Conservation (phyloP, 2,329 filamentous ascomycete genomes). For the Thelonectria rubi region DNA sequence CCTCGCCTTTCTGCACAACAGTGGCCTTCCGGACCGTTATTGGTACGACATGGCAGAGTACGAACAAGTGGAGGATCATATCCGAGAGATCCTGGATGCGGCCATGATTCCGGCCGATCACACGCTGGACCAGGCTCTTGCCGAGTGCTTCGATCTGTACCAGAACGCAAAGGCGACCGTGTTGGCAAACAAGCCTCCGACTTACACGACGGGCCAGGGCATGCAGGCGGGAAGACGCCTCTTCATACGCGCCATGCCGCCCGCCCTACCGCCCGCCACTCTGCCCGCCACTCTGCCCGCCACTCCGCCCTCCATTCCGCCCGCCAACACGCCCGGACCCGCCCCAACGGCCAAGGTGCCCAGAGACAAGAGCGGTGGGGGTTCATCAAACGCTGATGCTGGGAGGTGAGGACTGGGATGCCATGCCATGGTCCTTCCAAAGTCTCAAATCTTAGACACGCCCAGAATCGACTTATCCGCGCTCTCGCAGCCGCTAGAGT, state of each 20-base stretch:
- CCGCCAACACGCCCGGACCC: constrained; percentile 3
- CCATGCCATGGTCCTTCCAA: constrained; percentile 5
- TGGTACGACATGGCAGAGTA: constrained; percentile 60
- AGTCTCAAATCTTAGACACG: constrained; percentile 8
- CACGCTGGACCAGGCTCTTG: constrained; percentile 57
- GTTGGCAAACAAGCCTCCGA: constrained; percentile 57
- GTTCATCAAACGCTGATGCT: constrained; percentile 22
- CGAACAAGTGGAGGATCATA: constrained; percentile 58
- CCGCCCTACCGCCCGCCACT: not conserved
- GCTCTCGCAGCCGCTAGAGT: constrained; percentile 6
- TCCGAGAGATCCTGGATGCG: constrained; percentile 60
- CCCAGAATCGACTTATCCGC: constrained; percentile 18
- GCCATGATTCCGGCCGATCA: constrained; percentile 54
- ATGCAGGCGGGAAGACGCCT: constrained; percentile 23
- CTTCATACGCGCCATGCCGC: not conserved
- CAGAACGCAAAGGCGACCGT: constrained; percentile 57
- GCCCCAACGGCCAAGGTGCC: constrained; percentile 18
- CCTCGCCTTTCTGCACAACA: constrained; percentile 62
- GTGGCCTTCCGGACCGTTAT: constrained; percentile 62
- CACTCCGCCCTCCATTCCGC: not conserved
- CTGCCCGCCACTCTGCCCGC: not conserved
- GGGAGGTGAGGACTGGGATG: constrained; percentile 23
- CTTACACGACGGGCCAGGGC: constrained; percentile 46
- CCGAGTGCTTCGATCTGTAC: constrained; percentile 57
- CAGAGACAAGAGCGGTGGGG: constrained; percentile 23